Base-by-base conservation (phyloP, 2,329 filamentous ascomycete genomes). In the Bimuria novae-zelandiae region DNA sequence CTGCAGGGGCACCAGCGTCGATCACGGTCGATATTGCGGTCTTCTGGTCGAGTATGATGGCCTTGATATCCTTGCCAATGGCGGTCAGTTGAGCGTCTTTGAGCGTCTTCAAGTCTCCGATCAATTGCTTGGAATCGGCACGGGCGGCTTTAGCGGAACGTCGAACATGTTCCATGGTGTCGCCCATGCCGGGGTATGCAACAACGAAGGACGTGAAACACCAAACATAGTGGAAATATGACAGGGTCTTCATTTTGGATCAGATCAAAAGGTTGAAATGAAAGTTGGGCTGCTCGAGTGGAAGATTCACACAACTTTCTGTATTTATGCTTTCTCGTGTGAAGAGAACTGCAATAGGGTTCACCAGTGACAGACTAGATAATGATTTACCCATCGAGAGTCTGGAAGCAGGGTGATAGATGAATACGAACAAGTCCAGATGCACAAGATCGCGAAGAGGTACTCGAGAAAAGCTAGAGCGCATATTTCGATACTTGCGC, bases 181-280 rank as follows among this genome's bases (percentile, higher is more conserved):
- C 61, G 11, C 56, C 59, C 67, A 71, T 71, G 22, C 67, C 67
- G n/a, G 67, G 68, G 23, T 70, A 61, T 36, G 68, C 64, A 27
- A 60, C 44, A 16, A 57, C 22, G 3, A 59, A 45, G 14, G 57
- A 17, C 35, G 47, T 56, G 29, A 54, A 52, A 7, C 65, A 37
- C 14, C 67, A 55, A 7, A 50, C 59, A 60, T 65, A 61, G 40
- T 55, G 56, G 6, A 67, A 50, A 36, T 58, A 55, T 17, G 40
- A 21, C 25, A 48, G 14, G 4, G 40, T 8, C 53, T 59, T 64
- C 62, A 64, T 64, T 6, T 36, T 46, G 43, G 19, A 12, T 3
- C 12, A 4, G 6, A 17, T 8, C 14, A 17, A n/a, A n/a, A 45
- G 14, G n/a, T 2, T 6, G 21, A 25, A 12, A 33, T 33, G 27